phyloP scores from a whole-genome alignment of 1,139 yeast genomes.

The Geotrichum candidum region DNA sequence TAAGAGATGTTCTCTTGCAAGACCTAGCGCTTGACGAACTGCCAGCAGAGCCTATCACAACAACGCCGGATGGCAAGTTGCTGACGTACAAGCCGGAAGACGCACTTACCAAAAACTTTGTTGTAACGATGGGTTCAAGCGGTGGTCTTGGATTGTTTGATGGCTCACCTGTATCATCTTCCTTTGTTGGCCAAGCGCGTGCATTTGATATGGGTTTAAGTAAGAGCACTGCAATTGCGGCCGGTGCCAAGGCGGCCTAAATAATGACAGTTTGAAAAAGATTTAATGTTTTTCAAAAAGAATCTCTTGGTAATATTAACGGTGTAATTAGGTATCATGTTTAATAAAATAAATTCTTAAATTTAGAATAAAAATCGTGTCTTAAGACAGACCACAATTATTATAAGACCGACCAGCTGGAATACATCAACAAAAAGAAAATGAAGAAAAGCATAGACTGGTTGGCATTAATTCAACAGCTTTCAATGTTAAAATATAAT shows the following conservation, averaged over 20 bases:
- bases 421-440: too few relatives aligned
- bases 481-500: too few relatives aligned
- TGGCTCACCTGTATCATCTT: conserved; percentile 1
- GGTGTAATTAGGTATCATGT: too few relatives aligned
- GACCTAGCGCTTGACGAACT: not conserved
- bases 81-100: not conserved
- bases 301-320: too few relatives aligned
- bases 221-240: not conserved
- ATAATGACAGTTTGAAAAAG: too few relatives aligned
- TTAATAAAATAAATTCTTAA: too few relatives aligned
- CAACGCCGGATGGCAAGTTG: not conserved
- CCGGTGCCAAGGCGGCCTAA: not conserved
- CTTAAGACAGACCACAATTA: too few relatives aligned
- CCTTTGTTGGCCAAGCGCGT: not conserved
- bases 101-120: not conserved
- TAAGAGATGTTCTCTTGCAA: not conserved
- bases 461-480: too few relatives aligned
- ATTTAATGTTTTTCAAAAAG: too few relatives aligned
- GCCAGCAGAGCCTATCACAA: not conserved
- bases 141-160: conserved; percentile 8
- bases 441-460: too few relatives aligned
- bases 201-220: conserved; percentile 6
- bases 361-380: too few relatives aligned
- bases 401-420: too few relatives aligned
- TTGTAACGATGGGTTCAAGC: conserved; percentile 5